These are phyloP conservation scores for Fusarium cyanostomum DNA, from an alignment of 2,329 filamentous ascomycete species.

Conservation along the genomic window DNA sequence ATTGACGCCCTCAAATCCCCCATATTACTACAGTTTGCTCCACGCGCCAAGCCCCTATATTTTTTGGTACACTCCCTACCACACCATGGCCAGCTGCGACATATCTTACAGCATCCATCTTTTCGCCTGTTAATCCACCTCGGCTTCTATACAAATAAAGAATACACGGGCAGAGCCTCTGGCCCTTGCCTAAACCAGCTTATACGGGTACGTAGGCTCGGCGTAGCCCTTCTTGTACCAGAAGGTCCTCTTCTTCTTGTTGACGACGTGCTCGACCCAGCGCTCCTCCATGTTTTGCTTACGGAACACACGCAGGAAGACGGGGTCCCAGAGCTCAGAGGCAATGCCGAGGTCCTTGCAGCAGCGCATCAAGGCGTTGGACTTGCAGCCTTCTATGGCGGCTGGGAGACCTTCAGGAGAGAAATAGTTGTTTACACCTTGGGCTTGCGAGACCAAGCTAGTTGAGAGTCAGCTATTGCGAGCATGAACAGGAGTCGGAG, in stretches of 20 bases:
- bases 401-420: constrained; percentile 89
- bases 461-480: neutral
- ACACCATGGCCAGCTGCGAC: neutral
- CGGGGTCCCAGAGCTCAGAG: constrained; percentile 95
- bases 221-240: constrained; percentile 84
- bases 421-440: constrained; percentile 96
- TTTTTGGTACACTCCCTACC: constrained; percentile 5
- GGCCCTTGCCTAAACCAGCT: constrained; percentile 41
- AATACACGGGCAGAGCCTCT: neutral
- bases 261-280: constrained; percentile 88
- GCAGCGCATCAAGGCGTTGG: constrained; percentile 96
- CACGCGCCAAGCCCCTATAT: constrained; percentile 19
- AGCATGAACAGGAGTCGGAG: neutral
- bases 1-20: constrained; percentile 7
- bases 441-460: constrained; percentile 90
- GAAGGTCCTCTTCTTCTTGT: constrained; percentile 89
- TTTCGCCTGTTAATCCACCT: neutral
- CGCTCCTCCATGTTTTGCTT: constrained; percentile 77
- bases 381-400: constrained; percentile 96
- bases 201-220: constrained; percentile 71
- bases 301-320: constrained; percentile 87
- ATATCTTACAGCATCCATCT: constrained; percentile 26
- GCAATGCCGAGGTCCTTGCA: constrained; percentile 98
- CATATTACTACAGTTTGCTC: constrained; percentile 6
- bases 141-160: constrained; percentile 11